Base-by-base conservation (phyloP, 148 eudicot genomes). In the Heliamphora exappendiculata region DNA sequence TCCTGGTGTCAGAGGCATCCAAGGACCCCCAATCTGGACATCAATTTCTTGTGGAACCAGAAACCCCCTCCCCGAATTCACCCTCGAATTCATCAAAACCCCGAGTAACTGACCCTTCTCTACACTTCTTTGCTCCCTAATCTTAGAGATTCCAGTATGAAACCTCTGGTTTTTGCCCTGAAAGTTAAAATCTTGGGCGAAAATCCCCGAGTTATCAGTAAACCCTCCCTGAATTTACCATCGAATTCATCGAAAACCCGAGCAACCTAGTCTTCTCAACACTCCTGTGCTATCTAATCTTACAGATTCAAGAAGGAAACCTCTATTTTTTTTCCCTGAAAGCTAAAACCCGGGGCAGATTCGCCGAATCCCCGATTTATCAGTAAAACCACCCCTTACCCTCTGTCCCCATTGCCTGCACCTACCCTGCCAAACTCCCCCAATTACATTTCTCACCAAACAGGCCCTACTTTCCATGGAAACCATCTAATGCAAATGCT, bases 1-100 rank as follows among this genome's bases (percentile, higher is more conserved):
- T 2, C 75, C 73, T 31, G 86, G 86, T 49, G 84, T 81, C 24
- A 20, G 45, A 5, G 87, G 82, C 62, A 77, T 49, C 87, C 85
- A 84, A 63, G 73, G 50, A 87, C 74, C 75, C 75, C 82, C 67
- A 80, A 67, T 78, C 53, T 72, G 84, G 22, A 75, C 65, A 5
- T 73, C 80, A 28, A 79, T 79, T 54, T 80, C 76, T 12, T 67
- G 78, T 5, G 69, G 81, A 71, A 49, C 34, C 2, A 51, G 31
- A 71, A 51, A 74, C 73, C 58, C 87, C 51, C 33, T 84, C 59
- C 83, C 82, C 62, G 63, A 63, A 54, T 66, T 82, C 89, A 81
- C 84, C 79, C 75, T 73, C 28, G 66, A 60, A 59, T 55, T 41
- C 73, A 51, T 54, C 45, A 42, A 31, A 65, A 70, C 7, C 62